phyloP scores from a whole-genome alignment of 805 yeast species.

The Ogataea polymorpha region DNA sequence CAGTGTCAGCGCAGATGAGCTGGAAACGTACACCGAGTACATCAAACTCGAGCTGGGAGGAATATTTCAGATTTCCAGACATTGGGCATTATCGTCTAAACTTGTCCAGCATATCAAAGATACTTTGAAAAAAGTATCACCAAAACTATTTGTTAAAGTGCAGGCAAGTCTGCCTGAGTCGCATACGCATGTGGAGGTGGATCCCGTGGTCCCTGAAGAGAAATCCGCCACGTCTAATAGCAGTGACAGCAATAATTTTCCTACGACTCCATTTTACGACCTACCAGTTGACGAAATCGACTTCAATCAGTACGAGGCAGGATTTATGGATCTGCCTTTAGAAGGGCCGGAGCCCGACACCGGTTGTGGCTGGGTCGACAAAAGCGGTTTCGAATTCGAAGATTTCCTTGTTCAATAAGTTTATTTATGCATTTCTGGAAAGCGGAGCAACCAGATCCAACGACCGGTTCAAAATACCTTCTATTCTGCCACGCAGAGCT shows the following conservation, averaged over 20 bases:
- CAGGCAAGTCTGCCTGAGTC: slow-evolving; percentile 31
- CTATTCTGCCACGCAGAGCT: slow-evolving; percentile 77
- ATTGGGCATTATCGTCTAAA: slow-evolving; percentile 49
- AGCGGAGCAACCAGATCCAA: slow-evolving; percentile 82
- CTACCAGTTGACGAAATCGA: slow-evolving; percentile 25
- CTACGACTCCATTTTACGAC: background rate
- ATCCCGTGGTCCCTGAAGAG: background rate
- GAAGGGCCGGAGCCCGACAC: slow-evolving; percentile 39
- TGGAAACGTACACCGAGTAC: slow-evolving; percentile 45
- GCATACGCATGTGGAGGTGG: slow-evolving; percentile 10
- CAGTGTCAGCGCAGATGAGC: slow-evolving; percentile 35
- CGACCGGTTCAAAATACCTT: slow-evolving; percentile 75
- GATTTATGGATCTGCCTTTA: slow-evolving; percentile 19
- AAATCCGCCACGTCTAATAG: background rate
- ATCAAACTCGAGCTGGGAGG: slow-evolving; percentile 48
- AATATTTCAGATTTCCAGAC: slow-evolving; percentile 46
- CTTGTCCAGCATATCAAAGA: slow-evolving; percentile 46
- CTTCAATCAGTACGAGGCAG: slow-evolving; percentile 24
- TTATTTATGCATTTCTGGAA: slow-evolving; percentile 34
- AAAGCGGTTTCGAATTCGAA: slow-evolving; percentile 40
- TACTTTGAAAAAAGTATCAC: slow-evolving; percentile 40
- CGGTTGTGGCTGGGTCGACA: slow-evolving; percentile 60
- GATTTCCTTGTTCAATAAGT: slow-evolving; percentile 23
- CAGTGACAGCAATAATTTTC: background rate
- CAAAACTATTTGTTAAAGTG: slow-evolving; percentile 38